phyloP scores from a whole-genome alignment of 345 rosid genomes.

The Citrus trifoliata region DNA sequence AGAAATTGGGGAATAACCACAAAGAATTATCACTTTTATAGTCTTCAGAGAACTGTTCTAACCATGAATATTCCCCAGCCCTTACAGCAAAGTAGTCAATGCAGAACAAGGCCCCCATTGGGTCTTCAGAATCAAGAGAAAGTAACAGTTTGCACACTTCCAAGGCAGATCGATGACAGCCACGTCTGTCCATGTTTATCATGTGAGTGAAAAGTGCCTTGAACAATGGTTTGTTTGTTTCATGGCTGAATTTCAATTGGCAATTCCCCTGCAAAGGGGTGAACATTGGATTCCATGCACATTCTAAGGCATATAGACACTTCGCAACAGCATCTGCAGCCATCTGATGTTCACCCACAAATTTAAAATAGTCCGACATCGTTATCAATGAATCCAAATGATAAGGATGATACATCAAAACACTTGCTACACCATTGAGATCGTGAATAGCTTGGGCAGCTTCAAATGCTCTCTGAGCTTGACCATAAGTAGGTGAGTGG shows the following conservation, averaged over 20 bases:
- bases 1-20: slow-evolving; percentile 87
- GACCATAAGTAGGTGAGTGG: slow-evolving; percentile 58
- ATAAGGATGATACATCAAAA: slow-evolving; percentile 65
- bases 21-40: slow-evolving; percentile 69
- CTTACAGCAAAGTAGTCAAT: slow-evolving; percentile 85
- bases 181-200: slow-evolving; percentile 86
- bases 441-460: slow-evolving; percentile 87
- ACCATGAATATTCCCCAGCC: slow-evolving; percentile 80
- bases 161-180: slow-evolving; percentile 86
- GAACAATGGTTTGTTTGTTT: slow-evolving; percentile 78
- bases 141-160: slow-evolving; percentile 90
- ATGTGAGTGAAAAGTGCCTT: slow-evolving; percentile 73
- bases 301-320: slow-evolving; percentile 80
- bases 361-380: slow-evolving; percentile 86
- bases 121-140: slow-evolving; percentile 74
- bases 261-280: slow-evolving; percentile 69
- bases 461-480: slow-evolving; percentile 73
- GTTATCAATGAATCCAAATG: slow-evolving; percentile 90
- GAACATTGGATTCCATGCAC: slow-evolving; percentile 89
- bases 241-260: slow-evolving; percentile 66
- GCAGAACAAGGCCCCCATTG: slow-evolving; percentile 84
- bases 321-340: slow-evolving; percentile 79
- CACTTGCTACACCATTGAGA: slow-evolving; percentile 69
- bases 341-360: slow-evolving; percentile 80
- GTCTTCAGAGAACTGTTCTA: slow-evolving; percentile 72